A percentile compares a stretch with the other conserved stretches of the same genome.
These are phyloP conservation scores for Bipolaris bicolor DNA, from an alignment of 2,329 filamentous ascomycete species.

Conservation along the genomic window DNA sequence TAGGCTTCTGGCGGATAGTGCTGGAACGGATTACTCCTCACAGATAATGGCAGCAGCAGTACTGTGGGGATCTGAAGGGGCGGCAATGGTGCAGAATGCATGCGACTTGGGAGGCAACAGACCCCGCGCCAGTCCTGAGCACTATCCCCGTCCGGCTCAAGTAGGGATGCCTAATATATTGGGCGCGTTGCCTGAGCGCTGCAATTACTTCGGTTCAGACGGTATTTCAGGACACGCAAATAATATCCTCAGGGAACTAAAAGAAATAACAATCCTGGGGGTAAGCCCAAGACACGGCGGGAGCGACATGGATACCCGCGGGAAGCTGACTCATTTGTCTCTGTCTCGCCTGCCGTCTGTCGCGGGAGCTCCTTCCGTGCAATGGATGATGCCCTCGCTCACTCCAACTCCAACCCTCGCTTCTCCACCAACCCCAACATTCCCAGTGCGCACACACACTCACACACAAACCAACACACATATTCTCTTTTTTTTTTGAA, in stretches of 20 bases:
- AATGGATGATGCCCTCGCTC: too few species aligned
- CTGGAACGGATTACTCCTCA: not conserved
- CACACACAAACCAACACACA: not conserved
- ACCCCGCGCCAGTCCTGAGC: constrained; percentile 13
- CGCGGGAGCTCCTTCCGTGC: not conserved
- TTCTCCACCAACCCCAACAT: too few species aligned
- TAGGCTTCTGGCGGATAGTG: constrained; percentile 2
- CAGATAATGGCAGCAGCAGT: not conserved
- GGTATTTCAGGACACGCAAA: not conserved
- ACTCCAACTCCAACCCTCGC: too few species aligned
- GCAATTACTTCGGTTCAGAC: not conserved
- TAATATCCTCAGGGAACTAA: not conserved
- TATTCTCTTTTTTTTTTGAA: not conserved
- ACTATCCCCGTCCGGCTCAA: constrained; percentile 9
- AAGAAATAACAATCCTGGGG: not conserved
- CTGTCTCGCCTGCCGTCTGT: constrained; percentile 1
- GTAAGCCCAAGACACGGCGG: not conserved
- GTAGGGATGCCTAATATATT: constrained; percentile 10
- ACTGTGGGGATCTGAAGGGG: constrained; percentile 3
- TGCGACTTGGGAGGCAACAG: constrained; percentile 6
- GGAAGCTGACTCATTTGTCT: constrained; percentile 7
- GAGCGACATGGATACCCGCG: not conserved
- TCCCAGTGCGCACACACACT: too few species aligned
- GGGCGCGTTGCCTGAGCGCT: not conserved
- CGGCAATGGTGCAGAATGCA: constrained; percentile 3